A percentile compares a stretch with the other conserved stretches of the same genome.
Conservation (phyloP, 768 basidiomycete genomes). For the Mycena haematopus region DNA sequence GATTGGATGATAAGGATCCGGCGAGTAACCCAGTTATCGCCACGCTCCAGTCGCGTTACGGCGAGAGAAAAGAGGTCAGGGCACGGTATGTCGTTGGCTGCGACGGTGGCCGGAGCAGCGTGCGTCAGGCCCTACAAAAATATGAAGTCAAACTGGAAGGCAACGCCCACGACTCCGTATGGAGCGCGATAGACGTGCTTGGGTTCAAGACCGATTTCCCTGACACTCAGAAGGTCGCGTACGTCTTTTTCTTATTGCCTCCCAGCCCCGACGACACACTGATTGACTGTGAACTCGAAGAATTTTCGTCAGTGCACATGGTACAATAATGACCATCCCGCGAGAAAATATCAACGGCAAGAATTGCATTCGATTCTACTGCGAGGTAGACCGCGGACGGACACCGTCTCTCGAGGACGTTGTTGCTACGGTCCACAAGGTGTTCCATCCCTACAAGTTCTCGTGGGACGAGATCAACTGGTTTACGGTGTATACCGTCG, state of each 20-base stretch:
- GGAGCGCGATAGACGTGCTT: constrained; percentile 14
- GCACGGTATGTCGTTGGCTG: constrained; percentile 14
- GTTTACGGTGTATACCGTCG: constrained; percentile 19
- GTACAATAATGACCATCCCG: constrained; percentile 8
- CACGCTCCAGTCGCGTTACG: constrained; percentile 14
- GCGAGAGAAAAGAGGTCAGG: constrained; percentile 3
- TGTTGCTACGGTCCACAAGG: constrained; percentile 10
- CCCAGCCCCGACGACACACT: background rate
- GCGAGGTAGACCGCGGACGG: background rate
- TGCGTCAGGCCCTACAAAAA: constrained; percentile 11
- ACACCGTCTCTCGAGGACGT: constrained; percentile 13
- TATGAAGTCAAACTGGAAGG: constrained; percentile 9
- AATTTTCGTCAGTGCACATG: constrained; percentile 11
- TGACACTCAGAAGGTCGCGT: constrained; percentile 10
- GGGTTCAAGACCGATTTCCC: constrained; percentile 20
- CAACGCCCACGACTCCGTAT: constrained; percentile 14
- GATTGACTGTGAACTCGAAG: background rate
- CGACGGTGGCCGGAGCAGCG: constrained; percentile 13
- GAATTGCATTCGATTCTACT: constrained; percentile 17
- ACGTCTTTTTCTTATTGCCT: background rate
- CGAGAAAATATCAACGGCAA: constrained; percentile 17
- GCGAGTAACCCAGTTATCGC: background rate
- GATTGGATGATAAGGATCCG: constrained; percentile 3
- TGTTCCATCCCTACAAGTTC: constrained; percentile 10
- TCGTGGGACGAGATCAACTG: constrained; percentile 18